Evolutionary conservation across 164 flowering plant species (phyloP), one percentile per base, ranked within the genome.

Genomic region (Protea cynaroides): DNA sequence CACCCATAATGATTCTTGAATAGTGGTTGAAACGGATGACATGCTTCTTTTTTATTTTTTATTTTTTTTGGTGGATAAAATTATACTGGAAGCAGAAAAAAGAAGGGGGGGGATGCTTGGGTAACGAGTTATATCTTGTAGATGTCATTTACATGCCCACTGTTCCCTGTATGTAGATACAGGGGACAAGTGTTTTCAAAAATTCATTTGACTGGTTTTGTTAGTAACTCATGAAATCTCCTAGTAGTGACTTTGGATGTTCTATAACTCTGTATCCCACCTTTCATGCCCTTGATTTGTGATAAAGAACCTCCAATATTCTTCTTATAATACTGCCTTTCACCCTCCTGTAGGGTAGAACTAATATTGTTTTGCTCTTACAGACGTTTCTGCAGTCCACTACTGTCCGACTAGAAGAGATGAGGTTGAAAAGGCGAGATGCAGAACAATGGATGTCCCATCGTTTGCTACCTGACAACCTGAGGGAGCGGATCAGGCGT

Each of bases 361-460:
- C 11, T 36, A 34, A n/a, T 21, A 25, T 52, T 53, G 34, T 60
- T 59, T 12, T 69, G 25, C 50, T 68, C 55, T 67, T 25, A 64
- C 78, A 83, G 89, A 85, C 84, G 57, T 85, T 78, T 72, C 72
- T 85, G 72, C 85, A 81, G 64, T 85, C 89, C 25, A 78, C 80
- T 38, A 79, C 89, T 23, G 69, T 76, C 49, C 77, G 87, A 68
- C 65, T 85, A 34, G 90, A 85, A 72, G 90, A 84, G 70, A 80
- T 80, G 88, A 80, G 88, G 68, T 78, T 84, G 56, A 82, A 82
- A 67, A 78, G 80, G 63, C 78, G 79, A 70, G 90, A 85, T 74
- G 82, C 86, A 25, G 87, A 83, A 66, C 86, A 85, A 71, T 85
- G 90, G 90, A 85, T 85, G 90, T 75, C 84, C 8, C 87, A 83